A percentile compares a stretch with the other conserved stretches of the same genome.
phyloP scores from a whole-genome alignment of 306 rosid species.

The Adenanthera pavonina region DNA sequence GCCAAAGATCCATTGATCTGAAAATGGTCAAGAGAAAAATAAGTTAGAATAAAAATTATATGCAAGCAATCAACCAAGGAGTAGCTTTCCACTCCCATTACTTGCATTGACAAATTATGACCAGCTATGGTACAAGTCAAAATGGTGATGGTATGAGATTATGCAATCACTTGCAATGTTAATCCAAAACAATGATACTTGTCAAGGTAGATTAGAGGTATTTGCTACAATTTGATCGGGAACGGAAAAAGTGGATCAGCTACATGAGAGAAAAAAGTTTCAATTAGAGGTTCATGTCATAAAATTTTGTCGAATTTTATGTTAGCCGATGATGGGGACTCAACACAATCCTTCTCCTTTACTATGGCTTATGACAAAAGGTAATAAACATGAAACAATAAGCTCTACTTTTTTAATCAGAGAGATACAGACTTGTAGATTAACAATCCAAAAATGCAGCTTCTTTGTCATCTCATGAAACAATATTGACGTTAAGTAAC shows the following conservation, averaged over 20 bases:
- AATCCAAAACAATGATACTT: not conserved
- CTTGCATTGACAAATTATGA: not conserved
- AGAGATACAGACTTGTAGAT: not conserved
- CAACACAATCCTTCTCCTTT: too few relatives aligned
- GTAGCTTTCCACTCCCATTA: not conserved
- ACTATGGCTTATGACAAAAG: too few relatives aligned
- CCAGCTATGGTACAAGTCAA: not conserved
- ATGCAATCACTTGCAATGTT: not conserved
- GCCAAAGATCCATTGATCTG: slow-evolving; percentile 52
- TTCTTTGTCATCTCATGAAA: not conserved
- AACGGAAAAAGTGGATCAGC: too few relatives aligned
- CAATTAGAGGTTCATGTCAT: too few relatives aligned
- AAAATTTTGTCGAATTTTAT: too few relatives aligned
- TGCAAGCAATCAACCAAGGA: not conserved
- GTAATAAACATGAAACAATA: not conserved
- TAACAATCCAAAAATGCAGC: not conserved
- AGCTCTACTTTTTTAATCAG: not conserved
- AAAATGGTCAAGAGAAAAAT: not conserved
- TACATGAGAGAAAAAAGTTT: too few relatives aligned
- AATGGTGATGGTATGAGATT: not conserved
- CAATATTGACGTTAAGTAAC: too few relatives aligned
- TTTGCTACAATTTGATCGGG: not conserved
- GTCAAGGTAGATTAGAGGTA: not conserved
- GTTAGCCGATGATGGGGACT: too few relatives aligned
- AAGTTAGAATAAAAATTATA: not conserved